These are phyloP conservation scores for Aspergillus aculeatinus DNA, from an alignment of 2,329 filamentous ascomycete species.

Conservation along the genomic window DNA sequence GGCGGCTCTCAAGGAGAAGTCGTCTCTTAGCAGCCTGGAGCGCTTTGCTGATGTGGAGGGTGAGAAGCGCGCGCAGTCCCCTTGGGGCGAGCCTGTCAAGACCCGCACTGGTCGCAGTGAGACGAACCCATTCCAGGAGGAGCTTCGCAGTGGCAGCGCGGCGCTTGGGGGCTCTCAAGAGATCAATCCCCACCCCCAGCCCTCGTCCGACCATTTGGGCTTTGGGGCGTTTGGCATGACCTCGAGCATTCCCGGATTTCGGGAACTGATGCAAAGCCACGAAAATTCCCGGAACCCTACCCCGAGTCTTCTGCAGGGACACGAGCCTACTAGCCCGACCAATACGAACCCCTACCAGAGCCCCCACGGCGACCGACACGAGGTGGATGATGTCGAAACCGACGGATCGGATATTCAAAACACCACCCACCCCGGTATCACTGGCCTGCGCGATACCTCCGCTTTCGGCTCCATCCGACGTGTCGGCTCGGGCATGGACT, in stretches of 20 bases:
- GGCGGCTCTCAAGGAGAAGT: slow-evolving; percentile 54
- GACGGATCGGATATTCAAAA: slow-evolving; percentile 56
- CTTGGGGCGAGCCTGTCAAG: slow-evolving; percentile 52
- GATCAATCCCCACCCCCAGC: slow-evolving; percentile 53
- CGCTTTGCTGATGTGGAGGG: slow-evolving; percentile 54
- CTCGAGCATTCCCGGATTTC: slow-evolving; percentile 56
- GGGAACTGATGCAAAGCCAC: slow-evolving; percentile 57
- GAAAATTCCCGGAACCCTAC: slow-evolving; percentile 59
- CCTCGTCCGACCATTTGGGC: slow-evolving; percentile 52
- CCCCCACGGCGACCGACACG: slow-evolving; percentile 71
- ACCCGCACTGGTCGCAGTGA: slow-evolving; percentile 50
- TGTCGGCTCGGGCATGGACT: slow-evolving; percentile 56
- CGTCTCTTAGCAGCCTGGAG: slow-evolving; percentile 53
- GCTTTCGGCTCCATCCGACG: slow-evolving; percentile 57
- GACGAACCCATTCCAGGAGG: slow-evolving; percentile 50
- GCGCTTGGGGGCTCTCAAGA: slow-evolving; percentile 75
- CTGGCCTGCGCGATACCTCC: slow-evolving; percentile 53
- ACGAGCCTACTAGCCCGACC: slow-evolving; percentile 81
- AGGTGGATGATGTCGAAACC: slow-evolving; percentile 61
- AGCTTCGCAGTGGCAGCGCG: slow-evolving; percentile 59
- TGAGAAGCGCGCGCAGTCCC: slow-evolving; percentile 48
- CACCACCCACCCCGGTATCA: slow-evolving; percentile 52
- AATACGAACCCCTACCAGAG: slow-evolving; percentile 97
- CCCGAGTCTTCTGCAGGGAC: slow-evolving; percentile 49
- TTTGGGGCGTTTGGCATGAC: slow-evolving; percentile 63